phyloP scores from a whole-genome alignment of 345 rosid genomes.

The Rubroshorea leprosula region DNA sequence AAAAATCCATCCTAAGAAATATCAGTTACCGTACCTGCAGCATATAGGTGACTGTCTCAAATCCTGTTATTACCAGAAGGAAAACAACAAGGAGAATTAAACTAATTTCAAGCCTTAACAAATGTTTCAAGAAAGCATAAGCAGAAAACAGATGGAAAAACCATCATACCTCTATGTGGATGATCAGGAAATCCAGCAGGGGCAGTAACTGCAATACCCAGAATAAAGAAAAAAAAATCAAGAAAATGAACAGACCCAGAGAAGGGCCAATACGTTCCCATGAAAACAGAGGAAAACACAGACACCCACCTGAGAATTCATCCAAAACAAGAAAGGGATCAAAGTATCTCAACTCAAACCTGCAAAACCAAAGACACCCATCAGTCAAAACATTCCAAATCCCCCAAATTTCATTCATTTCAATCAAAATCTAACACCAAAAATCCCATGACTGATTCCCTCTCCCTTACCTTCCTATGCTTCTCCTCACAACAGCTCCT shows the following conservation, averaged over 20 bases:
- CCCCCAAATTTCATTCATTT: background rate
- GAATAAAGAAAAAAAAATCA: constrained; percentile 7
- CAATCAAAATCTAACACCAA: background rate
- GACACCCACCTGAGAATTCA: constrained; percentile 70
- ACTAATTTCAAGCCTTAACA: no score
- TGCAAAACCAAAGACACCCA: constrained; percentile 24
- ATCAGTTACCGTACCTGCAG: constrained; percentile 52
- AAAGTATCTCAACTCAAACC: constrained; percentile 81
- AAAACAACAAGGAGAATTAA: constrained; percentile 6
- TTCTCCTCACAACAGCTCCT: constrained; percentile 89
- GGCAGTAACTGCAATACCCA: constrained; percentile 50
- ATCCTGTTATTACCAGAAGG: constrained; percentile 41
- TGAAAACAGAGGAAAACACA: constrained; percentile 11
- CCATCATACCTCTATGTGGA: constrained; percentile 79
- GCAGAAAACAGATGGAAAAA: background rate
- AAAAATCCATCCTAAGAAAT: background rate
- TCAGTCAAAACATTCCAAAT: constrained; percentile 9
- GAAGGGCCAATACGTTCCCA: background rate
- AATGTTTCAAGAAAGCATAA: constrained; percentile 4
- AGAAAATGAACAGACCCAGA: background rate
- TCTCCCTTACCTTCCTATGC: constrained; percentile 67
- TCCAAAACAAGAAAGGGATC: constrained; percentile 84
- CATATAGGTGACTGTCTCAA: constrained; percentile 96
- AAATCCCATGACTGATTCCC: no score
- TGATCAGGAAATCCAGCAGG: constrained; percentile 96